Evolutionary conservation across 75 land plant genomes (phyloP).

Genomic region (Cryptomeria japonica): DNA sequence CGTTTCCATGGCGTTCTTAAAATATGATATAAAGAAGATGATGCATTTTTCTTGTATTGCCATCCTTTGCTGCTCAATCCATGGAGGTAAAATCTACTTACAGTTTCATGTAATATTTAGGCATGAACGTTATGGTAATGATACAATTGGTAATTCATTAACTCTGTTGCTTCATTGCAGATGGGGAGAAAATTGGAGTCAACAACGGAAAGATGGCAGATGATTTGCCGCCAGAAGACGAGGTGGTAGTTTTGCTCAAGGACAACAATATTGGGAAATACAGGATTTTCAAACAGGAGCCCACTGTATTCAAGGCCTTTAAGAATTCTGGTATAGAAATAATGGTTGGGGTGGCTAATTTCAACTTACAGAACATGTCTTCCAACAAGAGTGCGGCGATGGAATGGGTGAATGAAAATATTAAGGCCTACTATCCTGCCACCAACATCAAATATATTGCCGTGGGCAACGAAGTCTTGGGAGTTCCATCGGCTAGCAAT

Average conservation of each 20-base stretch:
- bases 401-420: slow-evolving; percentile 45
- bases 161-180: background rate
- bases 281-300: slow-evolving; percentile 42
- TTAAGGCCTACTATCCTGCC: slow-evolving; percentile 28
- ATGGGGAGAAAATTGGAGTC: slow-evolving; percentile 32
- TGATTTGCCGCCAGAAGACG: slow-evolving; percentile 48
- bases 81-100: no score
- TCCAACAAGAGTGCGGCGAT: slow-evolving; percentile 19
- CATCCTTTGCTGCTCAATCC: no score
- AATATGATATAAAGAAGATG: no score
- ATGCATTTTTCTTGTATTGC: no score
- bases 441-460: slow-evolving; percentile 45
- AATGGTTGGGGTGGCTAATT: slow-evolving; percentile 44
- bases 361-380: slow-evolving; percentile 36
- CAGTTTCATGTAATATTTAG: no score
- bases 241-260: slow-evolving; percentile 38
- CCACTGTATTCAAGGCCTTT: slow-evolving; percentile 43
- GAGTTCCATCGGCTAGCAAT: slow-evolving; percentile 19
- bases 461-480: slow-evolving; percentile 67
- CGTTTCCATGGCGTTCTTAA: no score
- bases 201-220: slow-evolving; percentile 47
- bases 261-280: slow-evolving; percentile 26
- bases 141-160: no score
- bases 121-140: no score
- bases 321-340: slow-evolving; percentile 37